Evolutionary conservation across 306 rosid genomes (phyloP).

Genomic region (Quercus alba): DNA sequence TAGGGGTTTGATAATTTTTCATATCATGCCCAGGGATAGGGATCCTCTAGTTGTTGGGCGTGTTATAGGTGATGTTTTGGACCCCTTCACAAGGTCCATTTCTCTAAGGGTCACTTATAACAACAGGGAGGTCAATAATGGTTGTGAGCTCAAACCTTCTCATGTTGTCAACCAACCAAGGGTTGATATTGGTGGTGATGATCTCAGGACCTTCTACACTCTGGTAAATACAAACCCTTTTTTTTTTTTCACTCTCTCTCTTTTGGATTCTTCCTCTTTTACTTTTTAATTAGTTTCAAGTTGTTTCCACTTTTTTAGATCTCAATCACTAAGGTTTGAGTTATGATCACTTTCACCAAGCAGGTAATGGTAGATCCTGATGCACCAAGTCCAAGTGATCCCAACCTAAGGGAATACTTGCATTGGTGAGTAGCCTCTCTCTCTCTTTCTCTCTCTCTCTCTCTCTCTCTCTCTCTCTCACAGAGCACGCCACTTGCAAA

Average conservation of each 20-base stretch:
- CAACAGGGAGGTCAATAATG: constrained; percentile 46
- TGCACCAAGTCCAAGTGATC: constrained; percentile 68
- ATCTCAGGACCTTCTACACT: constrained; percentile 58
- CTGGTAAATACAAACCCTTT: constrained; percentile 19
- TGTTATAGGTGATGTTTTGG: constrained; percentile 53
- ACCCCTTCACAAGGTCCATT: constrained; percentile 39
- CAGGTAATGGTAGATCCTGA: constrained; percentile 69
- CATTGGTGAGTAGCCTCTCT: constrained; percentile 36
- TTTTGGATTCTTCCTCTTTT: not conserved
- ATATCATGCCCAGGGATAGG: constrained; percentile 40
- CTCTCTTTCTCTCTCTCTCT: not conserved
- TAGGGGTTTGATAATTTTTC: not conserved
- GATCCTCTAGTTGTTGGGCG: constrained; percentile 57
- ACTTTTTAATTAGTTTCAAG: not conserved
- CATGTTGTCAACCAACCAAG: constrained; percentile 46
- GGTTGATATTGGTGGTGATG: constrained; percentile 51
- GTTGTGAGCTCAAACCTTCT: constrained; percentile 57
- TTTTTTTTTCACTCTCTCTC: not conserved
- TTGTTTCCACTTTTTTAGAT: not conserved
- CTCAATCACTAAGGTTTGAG: not conserved
- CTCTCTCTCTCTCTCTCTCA: no score
- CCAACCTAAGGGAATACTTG: constrained; percentile 53
- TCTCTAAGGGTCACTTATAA: constrained; percentile 33
- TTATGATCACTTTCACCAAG: not conserved
- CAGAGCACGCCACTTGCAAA: no score